Conservation (phyloP, 2,329 filamentous ascomycete genomes). For the Nothopassalora personata region DNA sequence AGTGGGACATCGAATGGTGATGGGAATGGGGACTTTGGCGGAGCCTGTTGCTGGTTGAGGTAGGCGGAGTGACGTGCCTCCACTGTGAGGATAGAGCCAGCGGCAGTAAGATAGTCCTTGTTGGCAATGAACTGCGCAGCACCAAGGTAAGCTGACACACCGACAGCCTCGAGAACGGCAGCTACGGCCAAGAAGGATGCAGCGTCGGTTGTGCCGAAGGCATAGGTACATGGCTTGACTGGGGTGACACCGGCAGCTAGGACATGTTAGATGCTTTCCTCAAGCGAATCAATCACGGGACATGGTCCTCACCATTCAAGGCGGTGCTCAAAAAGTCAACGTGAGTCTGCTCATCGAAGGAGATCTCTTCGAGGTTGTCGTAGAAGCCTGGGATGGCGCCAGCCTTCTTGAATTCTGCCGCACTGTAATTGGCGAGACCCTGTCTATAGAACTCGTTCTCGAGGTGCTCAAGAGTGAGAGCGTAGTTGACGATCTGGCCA, state of each 20-base stretch:
- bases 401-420: conserved; percentile 4
- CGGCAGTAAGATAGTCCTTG: conserved; percentile 55
- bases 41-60: conserved; percentile 10
- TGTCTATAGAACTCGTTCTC: conserved; percentile 58
- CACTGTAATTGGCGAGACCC: conserved; percentile 35
- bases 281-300: not conserved
- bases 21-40: conserved; percentile 44
- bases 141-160: conserved; percentile 56
- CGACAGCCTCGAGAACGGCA: conserved; percentile 52
- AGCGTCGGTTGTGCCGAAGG: conserved; percentile 37
- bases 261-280: conserved; percentile 18
- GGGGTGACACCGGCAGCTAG: conserved; percentile 46
- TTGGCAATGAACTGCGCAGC: conserved; percentile 55
- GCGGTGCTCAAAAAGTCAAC: conserved; percentile 50
- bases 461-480: conserved; percentile 41
- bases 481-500: conserved; percentile 35
- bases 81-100: conserved; percentile 57
- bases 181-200: conserved; percentile 47
- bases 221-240: conserved; percentile 54
- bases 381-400: conserved; percentile 47
- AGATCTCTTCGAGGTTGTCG: conserved; percentile 52
- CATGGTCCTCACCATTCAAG: not conserved
- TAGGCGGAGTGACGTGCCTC: conserved; percentile 61
- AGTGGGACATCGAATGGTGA: conserved; percentile 58
- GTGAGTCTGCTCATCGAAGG: conserved; percentile 53